A percentile compares a stretch with the other conserved stretches of the same genome.
Evolutionary conservation across 257 asterid genomes (phyloP).

Genomic region (Scutellaria baicalensis): DNA sequence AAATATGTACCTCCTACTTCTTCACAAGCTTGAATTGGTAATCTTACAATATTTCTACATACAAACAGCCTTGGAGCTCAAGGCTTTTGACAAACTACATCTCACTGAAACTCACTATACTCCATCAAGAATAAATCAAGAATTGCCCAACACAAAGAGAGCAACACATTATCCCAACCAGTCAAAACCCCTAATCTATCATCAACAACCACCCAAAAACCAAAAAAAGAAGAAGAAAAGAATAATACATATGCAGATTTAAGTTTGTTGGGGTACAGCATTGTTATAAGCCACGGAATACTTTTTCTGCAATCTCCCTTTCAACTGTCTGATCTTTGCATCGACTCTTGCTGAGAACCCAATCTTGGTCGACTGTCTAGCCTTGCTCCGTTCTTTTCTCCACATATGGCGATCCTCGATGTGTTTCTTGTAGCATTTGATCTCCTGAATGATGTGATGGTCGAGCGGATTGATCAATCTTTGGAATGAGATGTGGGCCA

Average conservation of each 20-base stretch:
- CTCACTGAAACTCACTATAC: constrained; percentile 31
- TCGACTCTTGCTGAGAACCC: constrained; percentile 89
- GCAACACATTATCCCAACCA: constrained; percentile 12
- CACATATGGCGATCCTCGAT: constrained; percentile 73
- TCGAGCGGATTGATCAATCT: constrained; percentile 76
- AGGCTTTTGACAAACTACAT: constrained; percentile 12
- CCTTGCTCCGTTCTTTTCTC: constrained; percentile 62
- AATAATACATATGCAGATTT: constrained; percentile 12
- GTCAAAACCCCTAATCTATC: constrained; percentile 17
- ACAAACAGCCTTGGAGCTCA: constrained; percentile 22
- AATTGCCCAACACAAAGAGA: constrained; percentile 7
- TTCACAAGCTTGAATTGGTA: constrained; percentile 18
- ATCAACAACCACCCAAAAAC: background rate
- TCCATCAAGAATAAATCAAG: constrained; percentile 29
- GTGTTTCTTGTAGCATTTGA: constrained; percentile 64
- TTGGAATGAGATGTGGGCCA: constrained; percentile 64
- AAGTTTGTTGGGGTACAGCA: constrained; percentile 21
- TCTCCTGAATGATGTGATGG: constrained; percentile 89
- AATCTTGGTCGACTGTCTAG: constrained; percentile 52
- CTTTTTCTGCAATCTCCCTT: constrained; percentile 59
- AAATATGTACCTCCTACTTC: constrained; percentile 17
- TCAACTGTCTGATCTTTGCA: constrained; percentile 67
- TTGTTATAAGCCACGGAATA: constrained; percentile 29
- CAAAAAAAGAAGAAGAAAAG: background rate
- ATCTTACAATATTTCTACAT: constrained; percentile 31